Evolutionary conservation across 2,329 filamentous ascomycete species (phyloP), one percentile per base, ranked within the genome.

Genomic region (Monosporascus sp.): DNA sequence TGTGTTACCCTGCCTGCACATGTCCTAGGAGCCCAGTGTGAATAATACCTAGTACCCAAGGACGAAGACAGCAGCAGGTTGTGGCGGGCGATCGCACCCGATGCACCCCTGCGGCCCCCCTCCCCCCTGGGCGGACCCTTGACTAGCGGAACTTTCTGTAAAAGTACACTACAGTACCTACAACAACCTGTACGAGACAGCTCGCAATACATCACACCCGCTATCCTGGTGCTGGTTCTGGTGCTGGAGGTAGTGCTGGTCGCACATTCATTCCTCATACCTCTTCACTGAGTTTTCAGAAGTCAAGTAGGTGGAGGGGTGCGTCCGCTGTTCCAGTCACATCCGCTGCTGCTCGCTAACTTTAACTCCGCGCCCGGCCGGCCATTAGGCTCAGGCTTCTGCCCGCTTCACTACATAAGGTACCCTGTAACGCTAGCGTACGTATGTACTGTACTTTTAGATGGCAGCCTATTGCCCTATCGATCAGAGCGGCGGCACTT

Each of bases 401-500:
- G 31, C 11, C 11, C 11, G 14, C 31, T 35, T 14, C 31, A 35
- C 31, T 35, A 35, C 9, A 35, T 35, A 35, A 35, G 11, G 31
- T 35, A 35, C 31, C 31, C 31, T 35, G 31, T 35, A 35, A 35
- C 31, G 31, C 31, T 14, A 35, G 31, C 15, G 14, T n/a, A 5
- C 2, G 22, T 15, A 47, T 11, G 44, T 24, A 47, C 9, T 3
- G 20, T 27, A 18, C 24, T 15, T 47, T 47, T 9, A 9, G 45
- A 47, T 47, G 20, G 35, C 25, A 25, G 39, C 31, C 11, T 35
- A 14, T 35, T 4, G 31, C 31, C 5, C 31, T 3, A 5, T 2
- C 31, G 31, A 35, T 35, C 31, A 35, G 11, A 49, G 58, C 56
- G 53, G 52, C 22, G 35, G 15, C 46, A 44, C 27, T 51, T 44